Evolutionary conservation across 192 early-diverging fungal species (phyloP), one percentile per base, ranked within the genome.

Genomic region (Entomortierella parvispora): DNA sequence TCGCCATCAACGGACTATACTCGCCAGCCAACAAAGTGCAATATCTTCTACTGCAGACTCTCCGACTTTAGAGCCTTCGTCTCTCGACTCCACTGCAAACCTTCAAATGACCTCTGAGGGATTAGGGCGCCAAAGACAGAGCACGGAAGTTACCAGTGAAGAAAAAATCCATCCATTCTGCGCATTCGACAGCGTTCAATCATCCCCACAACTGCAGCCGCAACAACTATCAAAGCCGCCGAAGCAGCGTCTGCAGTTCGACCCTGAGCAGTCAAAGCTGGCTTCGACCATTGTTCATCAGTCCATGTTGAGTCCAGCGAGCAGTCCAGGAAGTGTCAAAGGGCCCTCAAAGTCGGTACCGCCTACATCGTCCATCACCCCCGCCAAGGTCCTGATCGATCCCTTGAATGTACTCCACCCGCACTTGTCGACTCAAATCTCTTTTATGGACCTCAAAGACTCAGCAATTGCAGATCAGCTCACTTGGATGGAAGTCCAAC

Each of bases 381-480:
- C 33, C 32, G 11, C 58, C 59, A 8, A 56, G 31, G 2, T 20
- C 51, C 6, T 61, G 63, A 44, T 65, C 37, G 37, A 40, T 40
- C 37, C 37, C 37, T 40, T 40, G 37, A 5, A 40, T 40, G 37
- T 40, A 12, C 37, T 40, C 12, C 37, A 40, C 37, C 37, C 37
- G 12, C 37, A 65, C 42, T 34, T 60, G 25, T 45, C 65, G 28
- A 66, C 62, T 54, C 58, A 72, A 43, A 65, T 82, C 18, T 64
- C 83, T 17, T 89, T 91, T 33, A 75, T 90, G 34, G 85, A 88
- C 1, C 62, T 88, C 33, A 83, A 88, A 37, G 84, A 87, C 54
- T 63, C 77, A 3, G 81, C 70, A 0, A 83, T 94, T 52, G 91
- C 89, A 0, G 80, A 86, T 42, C 91, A 94, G 48, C 67, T 94